These are phyloP conservation scores for Abortiporus biennis DNA, from an alignment of 1,284 basidiomycete species.

Conservation along the genomic window DNA sequence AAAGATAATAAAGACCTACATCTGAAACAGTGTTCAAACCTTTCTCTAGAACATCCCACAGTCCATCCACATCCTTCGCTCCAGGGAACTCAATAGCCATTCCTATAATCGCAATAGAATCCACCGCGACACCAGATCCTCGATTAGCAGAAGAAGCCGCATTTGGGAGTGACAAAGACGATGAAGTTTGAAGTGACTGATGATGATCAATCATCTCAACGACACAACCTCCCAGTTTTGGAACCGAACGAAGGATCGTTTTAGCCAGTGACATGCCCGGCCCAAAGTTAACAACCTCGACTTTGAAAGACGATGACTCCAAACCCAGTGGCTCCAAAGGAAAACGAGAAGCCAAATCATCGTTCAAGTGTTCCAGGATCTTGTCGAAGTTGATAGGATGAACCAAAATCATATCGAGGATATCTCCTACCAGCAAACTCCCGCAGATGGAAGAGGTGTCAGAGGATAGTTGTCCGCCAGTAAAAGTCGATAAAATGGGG, in stretches of 20 bases:
- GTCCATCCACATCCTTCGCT: conserved; percentile 34
- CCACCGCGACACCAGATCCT: too few species aligned
- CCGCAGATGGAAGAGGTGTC: conserved; percentile 11
- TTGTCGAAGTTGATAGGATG: conserved; percentile 51
- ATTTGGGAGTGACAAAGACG: background rate
- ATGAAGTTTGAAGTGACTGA: conserved; percentile 7
- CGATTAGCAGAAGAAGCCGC: conserved; percentile 24
- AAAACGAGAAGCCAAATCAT: conserved; percentile 16
- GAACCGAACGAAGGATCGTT: conserved; percentile 32
- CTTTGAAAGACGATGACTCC: conserved; percentile 17
- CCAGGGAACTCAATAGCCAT: conserved; percentile 66
- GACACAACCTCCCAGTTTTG: too few species aligned
- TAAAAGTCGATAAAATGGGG: too few species aligned
- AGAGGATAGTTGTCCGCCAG: conserved; percentile 35
- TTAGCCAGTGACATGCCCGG: conserved; percentile 44
- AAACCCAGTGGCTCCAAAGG: too few species aligned
- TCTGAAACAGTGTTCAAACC: conserved; percentile 53
- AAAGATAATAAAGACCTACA: conserved; percentile 29
- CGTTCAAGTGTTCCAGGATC: conserved; percentile 29
- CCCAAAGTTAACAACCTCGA: conserved; percentile 46
- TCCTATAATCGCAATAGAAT: conserved; percentile 63
- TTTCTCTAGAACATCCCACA: conserved; percentile 55
- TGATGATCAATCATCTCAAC: conserved; percentile 28
- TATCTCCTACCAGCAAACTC: conserved; percentile 35
- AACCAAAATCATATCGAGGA: conserved; percentile 54